Evolutionary conservation across 192 early-diverging fungal genomes (phyloP).

Genomic region (Phlyctochytrium planicorne): DNA sequence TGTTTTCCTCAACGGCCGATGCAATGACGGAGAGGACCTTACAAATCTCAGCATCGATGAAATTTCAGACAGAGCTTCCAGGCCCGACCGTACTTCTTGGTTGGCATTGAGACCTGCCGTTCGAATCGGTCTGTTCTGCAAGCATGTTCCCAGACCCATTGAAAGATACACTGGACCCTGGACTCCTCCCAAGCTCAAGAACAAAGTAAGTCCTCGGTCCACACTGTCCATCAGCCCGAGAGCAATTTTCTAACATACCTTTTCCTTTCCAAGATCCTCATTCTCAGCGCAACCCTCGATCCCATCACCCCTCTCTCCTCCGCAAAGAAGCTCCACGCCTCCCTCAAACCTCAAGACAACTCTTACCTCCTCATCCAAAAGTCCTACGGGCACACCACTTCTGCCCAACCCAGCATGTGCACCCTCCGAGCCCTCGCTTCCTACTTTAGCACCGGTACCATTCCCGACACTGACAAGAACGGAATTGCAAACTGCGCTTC

Average conservation of each 20-base stretch:
- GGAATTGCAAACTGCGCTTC: too few relatives aligned
- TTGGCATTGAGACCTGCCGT: not conserved
- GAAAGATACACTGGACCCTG: constrained; percentile 45
- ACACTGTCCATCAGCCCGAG: too few relatives aligned
- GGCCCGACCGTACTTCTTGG: not conserved
- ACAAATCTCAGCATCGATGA: not conserved
- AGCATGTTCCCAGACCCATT: constrained; percentile 30
- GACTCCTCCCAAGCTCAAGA: constrained; percentile 35
- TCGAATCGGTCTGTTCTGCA: constrained; percentile 7
- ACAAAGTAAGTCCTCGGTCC: constrained; percentile 13
- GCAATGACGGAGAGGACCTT: constrained; percentile 11
- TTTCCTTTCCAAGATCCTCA: constrained; percentile 14
- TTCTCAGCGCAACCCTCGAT: constrained; percentile 42
- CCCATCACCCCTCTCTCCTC: constrained; percentile 43
- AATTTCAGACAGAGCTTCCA: not conserved
- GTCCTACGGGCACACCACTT: constrained; percentile 42
- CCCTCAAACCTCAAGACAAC: constrained; percentile 9
- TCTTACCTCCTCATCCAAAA: constrained; percentile 28
- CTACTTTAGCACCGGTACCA: too few relatives aligned
- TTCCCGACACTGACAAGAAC: too few relatives aligned
- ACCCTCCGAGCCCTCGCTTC: constrained; percentile 23
- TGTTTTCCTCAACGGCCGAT: constrained; percentile 10
- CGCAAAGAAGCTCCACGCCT: constrained; percentile 13
- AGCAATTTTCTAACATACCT: not conserved
- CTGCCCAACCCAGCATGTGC: constrained; percentile 33